phyloP scores from a whole-genome alignment of 495 filamentous ascomycete species.

The Cetradonia linearis region DNA sequence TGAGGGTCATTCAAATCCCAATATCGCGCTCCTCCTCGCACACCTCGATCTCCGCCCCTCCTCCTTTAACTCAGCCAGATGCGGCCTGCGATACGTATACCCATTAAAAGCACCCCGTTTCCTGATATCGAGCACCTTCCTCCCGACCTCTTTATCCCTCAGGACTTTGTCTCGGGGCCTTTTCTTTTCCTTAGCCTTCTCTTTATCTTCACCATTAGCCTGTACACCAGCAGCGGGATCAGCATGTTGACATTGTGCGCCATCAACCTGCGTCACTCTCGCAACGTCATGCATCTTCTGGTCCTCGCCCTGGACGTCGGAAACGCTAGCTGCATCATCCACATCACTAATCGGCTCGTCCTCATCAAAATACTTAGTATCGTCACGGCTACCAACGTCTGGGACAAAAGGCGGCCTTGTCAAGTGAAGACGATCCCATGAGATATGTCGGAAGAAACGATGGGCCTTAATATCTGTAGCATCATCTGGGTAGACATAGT shows the following conservation, averaged over 20 bases:
- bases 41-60: slow-evolving; percentile 16
- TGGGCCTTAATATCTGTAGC: slow-evolving; percentile 70
- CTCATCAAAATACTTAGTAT: slow-evolving; percentile 86
- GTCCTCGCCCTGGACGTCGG: not conserved
- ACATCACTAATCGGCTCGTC: slow-evolving; percentile 52
- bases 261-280: slow-evolving; percentile 18
- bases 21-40: slow-evolving; percentile 18
- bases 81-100: slow-evolving; percentile 71
- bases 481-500: slow-evolving; percentile 68
- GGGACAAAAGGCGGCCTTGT: slow-evolving; percentile 69
- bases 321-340: slow-evolving; percentile 27
- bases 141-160: slow-evolving; percentile 53
- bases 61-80: slow-evolving; percentile 24
- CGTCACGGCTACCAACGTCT: slow-evolving; percentile 55
- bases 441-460: slow-evolving; percentile 58
- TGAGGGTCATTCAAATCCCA: slow-evolving; percentile 8
- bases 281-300: not conserved
- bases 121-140: slow-evolving; percentile 61
- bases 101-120: slow-evolving; percentile 76
- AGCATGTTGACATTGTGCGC: slow-evolving; percentile 12
- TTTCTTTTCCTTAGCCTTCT: slow-evolving; percentile 47
- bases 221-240: not conserved
- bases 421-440: slow-evolving; percentile 59
- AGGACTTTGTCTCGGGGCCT: slow-evolving; percentile 70
- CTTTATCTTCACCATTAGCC: not conserved